Conservation (phyloP, 106 monocot species). For the Hemerocallis citrina region DNA sequence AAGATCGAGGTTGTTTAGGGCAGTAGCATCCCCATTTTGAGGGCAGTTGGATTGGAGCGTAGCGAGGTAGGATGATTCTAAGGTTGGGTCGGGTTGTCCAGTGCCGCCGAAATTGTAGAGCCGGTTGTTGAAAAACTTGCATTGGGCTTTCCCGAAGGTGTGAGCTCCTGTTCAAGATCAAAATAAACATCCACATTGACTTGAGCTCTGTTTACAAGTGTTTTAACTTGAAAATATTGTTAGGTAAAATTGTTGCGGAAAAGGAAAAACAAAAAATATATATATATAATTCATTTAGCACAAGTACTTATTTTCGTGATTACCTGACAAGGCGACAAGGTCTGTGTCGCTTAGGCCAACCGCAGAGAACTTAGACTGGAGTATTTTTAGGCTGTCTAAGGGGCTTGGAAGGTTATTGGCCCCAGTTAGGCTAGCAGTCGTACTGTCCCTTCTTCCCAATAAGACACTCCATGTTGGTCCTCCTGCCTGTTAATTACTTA, state of each 20-base stretch:
- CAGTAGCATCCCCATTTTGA: background rate
- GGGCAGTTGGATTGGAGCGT: constrained; percentile 13
- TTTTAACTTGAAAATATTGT: no score
- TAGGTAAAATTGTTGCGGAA: no score
- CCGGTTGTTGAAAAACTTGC: constrained; percentile 8
- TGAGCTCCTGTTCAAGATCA: constrained; percentile 10
- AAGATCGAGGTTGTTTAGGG: constrained; percentile 13
- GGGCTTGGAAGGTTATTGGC: constrained; percentile 25
- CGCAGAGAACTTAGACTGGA: constrained; percentile 18
- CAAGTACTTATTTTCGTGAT: background rate
- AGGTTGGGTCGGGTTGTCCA: constrained; percentile 8
- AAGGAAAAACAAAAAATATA: no score
- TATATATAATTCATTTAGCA: no score
- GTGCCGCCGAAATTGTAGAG: constrained; percentile 32
- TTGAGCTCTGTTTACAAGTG: no score
- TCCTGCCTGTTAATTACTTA: constrained; percentile 21
- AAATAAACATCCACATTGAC: background rate
- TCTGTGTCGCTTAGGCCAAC: constrained; percentile 24
- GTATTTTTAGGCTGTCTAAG: constrained; percentile 12
- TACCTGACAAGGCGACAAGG: constrained; percentile 32
- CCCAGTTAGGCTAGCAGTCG: constrained; percentile 10
- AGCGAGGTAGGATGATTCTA: constrained; percentile 11
- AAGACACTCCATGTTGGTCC: constrained; percentile 31
- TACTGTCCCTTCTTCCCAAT: constrained; percentile 28
- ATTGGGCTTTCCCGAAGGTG: constrained; percentile 26